A percentile compares a stretch with the other conserved stretches of the same genome.
These are phyloP conservation scores for Dactylorhiza incarnata DNA, from an alignment of 106 monocot species.

Conservation along the genomic window DNA sequence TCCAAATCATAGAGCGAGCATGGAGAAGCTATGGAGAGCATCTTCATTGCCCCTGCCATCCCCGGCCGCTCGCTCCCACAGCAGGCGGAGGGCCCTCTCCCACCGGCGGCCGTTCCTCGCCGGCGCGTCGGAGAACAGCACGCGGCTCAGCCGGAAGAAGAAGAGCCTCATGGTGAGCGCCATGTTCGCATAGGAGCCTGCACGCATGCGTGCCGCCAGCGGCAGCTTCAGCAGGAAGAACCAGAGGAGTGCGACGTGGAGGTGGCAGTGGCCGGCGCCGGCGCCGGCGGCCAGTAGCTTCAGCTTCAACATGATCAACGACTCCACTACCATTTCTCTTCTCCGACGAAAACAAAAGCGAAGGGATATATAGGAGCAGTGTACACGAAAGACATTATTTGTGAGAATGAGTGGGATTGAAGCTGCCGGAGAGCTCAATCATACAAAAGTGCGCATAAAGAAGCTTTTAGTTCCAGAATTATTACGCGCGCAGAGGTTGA, in stretches of 20 bases:
- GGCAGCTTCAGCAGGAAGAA: slow-evolving; percentile 46
- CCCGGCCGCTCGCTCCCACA: slow-evolving; percentile 17
- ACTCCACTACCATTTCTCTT: slow-evolving; percentile 17
- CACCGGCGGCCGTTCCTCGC: slow-evolving; percentile 21
- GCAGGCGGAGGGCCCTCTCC: slow-evolving; percentile 33
- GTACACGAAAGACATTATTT: neutral
- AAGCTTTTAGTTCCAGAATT: neutral
- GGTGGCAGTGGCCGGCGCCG: slow-evolving; percentile 17
- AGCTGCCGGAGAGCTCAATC: neutral
- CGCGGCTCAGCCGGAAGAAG: slow-evolving; percentile 33
- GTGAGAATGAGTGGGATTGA: neutral
- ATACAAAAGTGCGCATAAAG: neutral
- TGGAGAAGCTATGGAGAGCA: slow-evolving; percentile 21
- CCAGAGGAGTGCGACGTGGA: slow-evolving; percentile 30
- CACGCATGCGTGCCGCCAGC: slow-evolving; percentile 7
- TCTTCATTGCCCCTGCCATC: slow-evolving; percentile 19
- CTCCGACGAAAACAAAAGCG: neutral
- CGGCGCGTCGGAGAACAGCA: slow-evolving; percentile 19
- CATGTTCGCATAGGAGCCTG: slow-evolving; percentile 18
- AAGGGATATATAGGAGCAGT: neutral
- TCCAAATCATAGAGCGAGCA: slow-evolving; percentile 18
- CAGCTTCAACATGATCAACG: slow-evolving; percentile 22
- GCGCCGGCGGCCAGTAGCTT: slow-evolving; percentile 21
- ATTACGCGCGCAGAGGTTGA: no score
- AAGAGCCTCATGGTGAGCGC: slow-evolving; percentile 31